Conservation (phyloP, 108 stramenopile genomes). For the Skeletonema grethae region DNA sequence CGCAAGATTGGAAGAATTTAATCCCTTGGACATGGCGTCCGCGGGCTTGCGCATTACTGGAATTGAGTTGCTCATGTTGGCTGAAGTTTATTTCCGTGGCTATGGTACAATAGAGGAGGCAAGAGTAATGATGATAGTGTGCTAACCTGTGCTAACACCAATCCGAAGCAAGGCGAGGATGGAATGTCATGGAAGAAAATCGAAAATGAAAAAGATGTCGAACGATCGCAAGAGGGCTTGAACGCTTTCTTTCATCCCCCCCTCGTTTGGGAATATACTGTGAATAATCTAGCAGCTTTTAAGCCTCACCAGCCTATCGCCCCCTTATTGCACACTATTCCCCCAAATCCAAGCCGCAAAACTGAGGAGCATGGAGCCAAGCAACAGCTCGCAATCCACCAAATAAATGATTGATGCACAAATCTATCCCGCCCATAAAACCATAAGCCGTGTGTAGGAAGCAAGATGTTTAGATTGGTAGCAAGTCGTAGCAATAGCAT, state of each 20-base stretch:
- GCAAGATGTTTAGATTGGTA: slow-evolving; percentile 19
- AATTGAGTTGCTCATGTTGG: slow-evolving; percentile 46
- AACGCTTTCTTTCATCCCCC: too few species aligned
- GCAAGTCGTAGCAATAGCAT: slow-evolving; percentile 12
- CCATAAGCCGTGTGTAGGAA: too few species aligned
- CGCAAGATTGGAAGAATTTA: slow-evolving; percentile 79
- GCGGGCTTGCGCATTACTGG: slow-evolving; percentile 80
- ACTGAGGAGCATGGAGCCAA: too few species aligned
- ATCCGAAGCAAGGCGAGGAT: background rate
- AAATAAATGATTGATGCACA: too few species aligned
- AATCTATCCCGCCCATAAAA: too few species aligned
- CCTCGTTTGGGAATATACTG: too few species aligned
- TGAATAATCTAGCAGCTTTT: background rate
- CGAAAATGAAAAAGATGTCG: background rate
- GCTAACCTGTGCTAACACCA: too few species aligned
- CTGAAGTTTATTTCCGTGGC: background rate
- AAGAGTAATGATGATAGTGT: too few species aligned
- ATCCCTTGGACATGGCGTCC: slow-evolving; percentile 75
- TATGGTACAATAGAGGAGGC: background rate
- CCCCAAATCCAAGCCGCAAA: too few species aligned
- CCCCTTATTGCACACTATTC: too few species aligned
- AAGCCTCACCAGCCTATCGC: background rate
- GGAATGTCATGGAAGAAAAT: background rate
- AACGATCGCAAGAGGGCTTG: too few species aligned
- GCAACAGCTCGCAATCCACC: too few species aligned